Evolutionary conservation across 352 stramenopile genomes (phyloP).

Genomic region (Pythium rhizo-oryzae): DNA sequence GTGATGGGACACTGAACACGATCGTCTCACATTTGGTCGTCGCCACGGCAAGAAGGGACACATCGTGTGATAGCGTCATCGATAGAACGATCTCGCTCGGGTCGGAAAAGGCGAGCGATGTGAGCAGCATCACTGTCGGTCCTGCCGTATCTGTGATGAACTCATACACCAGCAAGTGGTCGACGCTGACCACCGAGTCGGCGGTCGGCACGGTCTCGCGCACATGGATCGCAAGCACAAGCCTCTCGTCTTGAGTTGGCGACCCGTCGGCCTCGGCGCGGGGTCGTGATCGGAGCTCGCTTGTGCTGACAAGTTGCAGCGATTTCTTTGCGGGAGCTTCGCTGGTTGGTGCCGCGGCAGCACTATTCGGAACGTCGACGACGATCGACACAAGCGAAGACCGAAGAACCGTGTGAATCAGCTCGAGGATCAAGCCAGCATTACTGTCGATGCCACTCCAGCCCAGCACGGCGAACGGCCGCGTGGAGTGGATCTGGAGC

Average conservation of each 20-base stretch:
- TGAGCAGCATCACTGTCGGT: neutral
- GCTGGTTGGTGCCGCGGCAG: neutral
- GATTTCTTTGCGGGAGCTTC: neutral
- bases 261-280: neutral
- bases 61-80: constrained; percentile 16
- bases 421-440: constrained; percentile 1
- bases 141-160: neutral
- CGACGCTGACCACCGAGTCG: neutral
- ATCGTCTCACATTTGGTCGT: constrained; percentile 14
- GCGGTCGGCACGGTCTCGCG: neutral
- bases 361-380: neutral
- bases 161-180: constrained; percentile 20
- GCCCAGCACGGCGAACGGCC: constrained; percentile 3
- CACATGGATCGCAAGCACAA: constrained; percentile 13
- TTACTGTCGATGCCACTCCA: neutral
- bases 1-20: constrained; percentile 17
- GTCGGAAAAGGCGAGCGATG: constrained; percentile 1
- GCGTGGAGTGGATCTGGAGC: constrained; percentile 1
- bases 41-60: constrained; percentile 16
- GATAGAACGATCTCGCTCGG: neutral
- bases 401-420: constrained; percentile 1
- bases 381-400: neutral
- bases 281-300: constrained; percentile 7
- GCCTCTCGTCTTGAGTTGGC: neutral
- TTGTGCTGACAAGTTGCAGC: neutral